A percentile compares a stretch with the other conserved stretches of the same genome.
Conservation (phyloP, 2,329 filamentous ascomycete species). For the Cucurbitaria berberidis region DNA sequence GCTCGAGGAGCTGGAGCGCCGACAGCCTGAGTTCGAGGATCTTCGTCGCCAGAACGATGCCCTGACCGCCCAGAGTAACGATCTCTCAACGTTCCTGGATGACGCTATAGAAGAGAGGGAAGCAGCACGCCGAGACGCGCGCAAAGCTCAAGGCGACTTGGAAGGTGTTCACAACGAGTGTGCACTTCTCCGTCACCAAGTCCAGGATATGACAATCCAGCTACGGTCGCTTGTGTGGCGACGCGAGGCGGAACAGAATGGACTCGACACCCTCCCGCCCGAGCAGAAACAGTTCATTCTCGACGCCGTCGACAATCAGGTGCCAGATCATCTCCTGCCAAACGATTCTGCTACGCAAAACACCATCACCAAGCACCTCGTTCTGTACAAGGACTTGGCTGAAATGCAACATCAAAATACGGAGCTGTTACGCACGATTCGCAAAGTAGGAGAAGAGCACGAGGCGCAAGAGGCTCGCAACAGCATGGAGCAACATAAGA, state of each 20-base stretch:
- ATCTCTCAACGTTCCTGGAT: slow-evolving; percentile 79
- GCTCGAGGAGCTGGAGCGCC: slow-evolving; percentile 81
- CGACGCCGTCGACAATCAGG: slow-evolving; percentile 76
- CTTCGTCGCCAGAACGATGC: slow-evolving; percentile 80
- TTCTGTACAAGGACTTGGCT: slow-evolving; percentile 83
- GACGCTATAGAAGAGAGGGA: slow-evolving; percentile 83
- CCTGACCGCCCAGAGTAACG: slow-evolving; percentile 78
- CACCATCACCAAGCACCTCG: slow-evolving; percentile 88
- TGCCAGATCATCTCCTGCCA: slow-evolving; percentile 66
- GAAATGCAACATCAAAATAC: slow-evolving; percentile 89
- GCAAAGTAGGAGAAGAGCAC: slow-evolving; percentile 85
- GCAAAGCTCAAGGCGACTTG: slow-evolving; percentile 78
- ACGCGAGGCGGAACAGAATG: slow-evolving; percentile 80
- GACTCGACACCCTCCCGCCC: slow-evolving; percentile 70
- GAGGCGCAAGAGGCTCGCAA: slow-evolving; percentile 85
- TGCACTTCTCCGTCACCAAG: slow-evolving; percentile 80
- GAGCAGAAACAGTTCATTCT: slow-evolving; percentile 79
- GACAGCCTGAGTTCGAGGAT: slow-evolving; percentile 87
- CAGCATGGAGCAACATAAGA: slow-evolving; percentile 60
- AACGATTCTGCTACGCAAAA: slow-evolving; percentile 84
- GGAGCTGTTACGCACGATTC: slow-evolving; percentile 79
- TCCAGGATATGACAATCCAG: slow-evolving; percentile 88
- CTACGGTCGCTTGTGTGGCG: slow-evolving; percentile 91
- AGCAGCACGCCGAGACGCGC: slow-evolving; percentile 74
- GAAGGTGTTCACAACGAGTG: slow-evolving; percentile 68